Conservation (phyloP, 1,284 basidiomycete genomes). For the Leccinum pachyderme region DNA sequence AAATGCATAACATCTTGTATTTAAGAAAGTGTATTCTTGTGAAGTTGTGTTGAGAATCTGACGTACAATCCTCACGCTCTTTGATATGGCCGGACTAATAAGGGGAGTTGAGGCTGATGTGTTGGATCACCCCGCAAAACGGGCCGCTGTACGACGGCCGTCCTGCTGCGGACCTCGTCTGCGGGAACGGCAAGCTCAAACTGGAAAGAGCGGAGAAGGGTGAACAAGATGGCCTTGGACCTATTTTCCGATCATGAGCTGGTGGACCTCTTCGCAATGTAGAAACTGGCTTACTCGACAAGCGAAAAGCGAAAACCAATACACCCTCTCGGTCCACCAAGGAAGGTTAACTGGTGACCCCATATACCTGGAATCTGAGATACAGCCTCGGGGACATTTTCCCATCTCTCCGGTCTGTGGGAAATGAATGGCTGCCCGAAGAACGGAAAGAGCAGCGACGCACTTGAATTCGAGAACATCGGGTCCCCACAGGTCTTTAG, state of each 20-base stretch:
- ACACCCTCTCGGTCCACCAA: constrained; percentile 59
- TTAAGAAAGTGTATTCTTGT: not conserved
- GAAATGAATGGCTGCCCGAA: constrained; percentile 14
- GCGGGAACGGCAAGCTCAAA: constrained; percentile 50
- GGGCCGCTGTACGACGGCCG: constrained; percentile 41
- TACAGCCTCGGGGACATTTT: constrained; percentile 44
- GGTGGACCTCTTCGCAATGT: not conserved
- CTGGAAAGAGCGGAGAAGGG: constrained; percentile 53
- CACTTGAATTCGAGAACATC: constrained; percentile 38
- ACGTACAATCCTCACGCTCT: not conserved
- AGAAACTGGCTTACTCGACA: constrained; percentile 48
- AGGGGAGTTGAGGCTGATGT: constrained; percentile 16
- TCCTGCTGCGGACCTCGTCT: constrained; percentile 40
- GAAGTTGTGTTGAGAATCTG: not conserved
- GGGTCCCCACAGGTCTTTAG: constrained; percentile 44
- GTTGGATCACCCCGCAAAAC: constrained; percentile 27
- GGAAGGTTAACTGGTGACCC: constrained; percentile 58
- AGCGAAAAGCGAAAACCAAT: constrained; percentile 75
- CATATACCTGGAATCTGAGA: constrained; percentile 55
- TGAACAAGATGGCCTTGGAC: constrained; percentile 24
- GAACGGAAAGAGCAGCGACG: not conserved
- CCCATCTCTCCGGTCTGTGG: constrained; percentile 57
- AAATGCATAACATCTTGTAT: not conserved
- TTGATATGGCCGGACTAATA: constrained; percentile 16
- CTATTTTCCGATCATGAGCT: not conserved